A percentile compares a stretch with the other conserved stretches of the same genome.
Evolutionary conservation across 192 early-diverging fungal species (phyloP).

Genomic region (Gaertneriomyces sp.): DNA sequence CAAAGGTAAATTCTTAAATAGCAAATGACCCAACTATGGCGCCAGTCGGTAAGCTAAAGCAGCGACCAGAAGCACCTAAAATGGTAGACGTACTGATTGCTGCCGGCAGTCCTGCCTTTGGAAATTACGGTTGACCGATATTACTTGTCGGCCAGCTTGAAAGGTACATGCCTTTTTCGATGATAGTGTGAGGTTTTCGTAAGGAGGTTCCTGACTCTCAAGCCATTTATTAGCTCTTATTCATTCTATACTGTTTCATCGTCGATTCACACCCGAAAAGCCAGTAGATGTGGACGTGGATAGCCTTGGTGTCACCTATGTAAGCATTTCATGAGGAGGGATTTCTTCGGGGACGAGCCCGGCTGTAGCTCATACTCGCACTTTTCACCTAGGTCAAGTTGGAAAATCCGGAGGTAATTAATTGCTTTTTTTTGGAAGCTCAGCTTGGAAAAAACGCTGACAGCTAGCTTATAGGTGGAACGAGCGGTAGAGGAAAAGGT

Average conservation of each 20-base stretch:
- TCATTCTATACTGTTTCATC: slow-evolving; percentile 45
- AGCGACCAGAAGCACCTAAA: neutral
- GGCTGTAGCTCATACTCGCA: neutral
- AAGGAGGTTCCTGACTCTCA: neutral
- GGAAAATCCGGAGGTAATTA: slow-evolving; percentile 27
- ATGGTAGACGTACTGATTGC: neutral
- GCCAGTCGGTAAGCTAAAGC: neutral
- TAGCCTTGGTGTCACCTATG: slow-evolving; percentile 36
- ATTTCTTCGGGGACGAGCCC: neutral
- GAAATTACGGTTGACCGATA: slow-evolving; percentile 37
- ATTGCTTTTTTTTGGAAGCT: too few species aligned
- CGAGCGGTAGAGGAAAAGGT: slow-evolving; percentile 35
- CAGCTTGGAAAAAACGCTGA: too few species aligned
- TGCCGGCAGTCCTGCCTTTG: slow-evolving; percentile 12
- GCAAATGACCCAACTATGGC: neutral
- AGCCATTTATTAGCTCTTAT: slow-evolving; percentile 27
- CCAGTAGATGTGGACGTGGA: slow-evolving; percentile 39
- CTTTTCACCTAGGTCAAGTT: slow-evolving; percentile 25
- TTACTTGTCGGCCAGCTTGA: slow-evolving; percentile 31
- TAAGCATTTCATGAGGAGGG: slow-evolving; percentile 9
- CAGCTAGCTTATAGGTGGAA: slow-evolving; percentile 7
- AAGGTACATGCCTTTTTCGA: slow-evolving; percentile 16
- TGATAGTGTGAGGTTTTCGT: neutral
- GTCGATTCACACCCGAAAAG: slow-evolving; percentile 35
- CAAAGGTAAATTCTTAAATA: too few species aligned